Percentiles rank a stretch among this genome's conserved stretches.
Conservation (phyloP, 306 rosid species). For the Trifolium repens region DNA sequence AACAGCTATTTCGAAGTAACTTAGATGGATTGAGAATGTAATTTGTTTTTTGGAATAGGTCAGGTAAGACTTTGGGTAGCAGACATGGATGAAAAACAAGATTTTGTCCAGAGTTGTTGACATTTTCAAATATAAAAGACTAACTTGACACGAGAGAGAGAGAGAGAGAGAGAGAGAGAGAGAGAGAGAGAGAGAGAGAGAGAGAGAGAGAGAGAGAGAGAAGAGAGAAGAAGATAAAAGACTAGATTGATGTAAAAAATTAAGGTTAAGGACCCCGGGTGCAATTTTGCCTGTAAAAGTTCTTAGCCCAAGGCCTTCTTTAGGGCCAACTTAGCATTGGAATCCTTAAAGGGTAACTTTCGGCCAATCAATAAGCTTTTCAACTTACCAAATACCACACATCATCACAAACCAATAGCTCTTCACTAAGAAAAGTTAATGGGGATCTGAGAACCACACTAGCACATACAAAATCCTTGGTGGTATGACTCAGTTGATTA, state of each 20-base stretch:
- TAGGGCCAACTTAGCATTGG: neutral
- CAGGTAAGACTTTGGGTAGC: neutral
- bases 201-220: too few species aligned
- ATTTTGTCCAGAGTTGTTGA: neutral
- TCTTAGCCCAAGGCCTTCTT: conserved; percentile 3
- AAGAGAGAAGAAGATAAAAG: neutral
- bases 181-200: too few species aligned
- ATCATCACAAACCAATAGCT: conserved; percentile 31
- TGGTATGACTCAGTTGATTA: conserved; percentile 20
- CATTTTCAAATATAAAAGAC: too few species aligned
- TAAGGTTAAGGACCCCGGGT: neutral
- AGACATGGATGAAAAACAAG: neutral
- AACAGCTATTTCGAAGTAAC: neutral
- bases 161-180: neutral
- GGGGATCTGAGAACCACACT: conserved; percentile 17
- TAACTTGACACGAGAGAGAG: too few species aligned
- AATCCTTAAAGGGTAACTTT: conserved; percentile 11
- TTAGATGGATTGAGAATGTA: neutral
- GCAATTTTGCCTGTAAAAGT: neutral
- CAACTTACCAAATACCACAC: conserved; percentile 12
- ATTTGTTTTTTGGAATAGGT: neutral
- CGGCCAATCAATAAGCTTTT: conserved; percentile 32
- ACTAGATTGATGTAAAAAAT: neutral
- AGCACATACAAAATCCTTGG: conserved; percentile 26
- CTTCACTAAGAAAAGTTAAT: conserved; percentile 25